Evolutionary conservation across 768 basidiomycete species (phyloP).

Genomic region (Tricholoma bakamatsutake): DNA sequence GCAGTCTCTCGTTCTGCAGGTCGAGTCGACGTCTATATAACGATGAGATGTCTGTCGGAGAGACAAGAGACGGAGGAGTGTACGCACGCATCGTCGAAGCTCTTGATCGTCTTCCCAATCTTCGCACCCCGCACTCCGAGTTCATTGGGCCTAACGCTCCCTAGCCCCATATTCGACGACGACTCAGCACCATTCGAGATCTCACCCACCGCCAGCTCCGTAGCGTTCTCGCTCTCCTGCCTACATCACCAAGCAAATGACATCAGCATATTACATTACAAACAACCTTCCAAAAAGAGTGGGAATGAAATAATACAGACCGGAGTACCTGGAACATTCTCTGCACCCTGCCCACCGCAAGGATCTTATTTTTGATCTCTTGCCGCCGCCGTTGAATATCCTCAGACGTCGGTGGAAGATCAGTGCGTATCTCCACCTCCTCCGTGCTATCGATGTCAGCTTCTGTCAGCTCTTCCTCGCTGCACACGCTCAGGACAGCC

Average conservation of each 20-base stretch:
- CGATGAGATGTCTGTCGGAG: not conserved
- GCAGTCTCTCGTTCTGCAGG: constrained; percentile 69
- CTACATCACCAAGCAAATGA: constrained; percentile 26
- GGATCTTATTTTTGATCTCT: constrained; percentile 89
- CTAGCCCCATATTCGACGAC: constrained; percentile 15
- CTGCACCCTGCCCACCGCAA: constrained; percentile 90
- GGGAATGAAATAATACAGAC: constrained; percentile 46
- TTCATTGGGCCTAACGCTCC: constrained; percentile 29
- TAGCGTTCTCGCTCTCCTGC: constrained; percentile 74
- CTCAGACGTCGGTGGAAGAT: constrained; percentile 25
- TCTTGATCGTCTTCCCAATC: constrained; percentile 56
- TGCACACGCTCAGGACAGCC: constrained; percentile 90
- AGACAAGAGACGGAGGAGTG: not conserved
- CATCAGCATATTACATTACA: not conserved
- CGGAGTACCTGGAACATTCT: constrained; percentile 84
- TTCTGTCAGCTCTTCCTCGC: constrained; percentile 84
- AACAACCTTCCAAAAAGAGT: not conserved
- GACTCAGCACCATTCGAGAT: constrained; percentile 20
- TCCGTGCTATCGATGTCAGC: constrained; percentile 29
- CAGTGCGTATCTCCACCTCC: constrained; percentile 28
- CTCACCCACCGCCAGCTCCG: constrained; percentile 50
- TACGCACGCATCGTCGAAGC: constrained; percentile 73
- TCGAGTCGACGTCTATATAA: constrained; percentile 60
- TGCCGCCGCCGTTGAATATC: constrained; percentile 54
- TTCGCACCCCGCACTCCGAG: constrained; percentile 59